phyloP scores from a whole-genome alignment of 2,329 filamentous ascomycete genomes.

The Exophiala alcalophila region DNA sequence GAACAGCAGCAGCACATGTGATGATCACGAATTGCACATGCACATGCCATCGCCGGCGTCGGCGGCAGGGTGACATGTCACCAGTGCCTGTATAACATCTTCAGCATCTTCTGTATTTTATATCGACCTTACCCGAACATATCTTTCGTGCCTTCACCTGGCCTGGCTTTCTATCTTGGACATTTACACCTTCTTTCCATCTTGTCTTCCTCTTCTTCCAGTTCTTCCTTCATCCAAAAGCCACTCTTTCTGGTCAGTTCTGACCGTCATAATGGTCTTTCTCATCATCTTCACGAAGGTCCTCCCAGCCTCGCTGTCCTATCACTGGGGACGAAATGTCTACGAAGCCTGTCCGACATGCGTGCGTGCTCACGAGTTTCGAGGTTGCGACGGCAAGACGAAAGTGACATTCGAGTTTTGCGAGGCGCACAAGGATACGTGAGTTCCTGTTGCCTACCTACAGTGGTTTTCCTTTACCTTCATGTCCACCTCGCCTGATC shows the following conservation, averaged over 20 bases:
- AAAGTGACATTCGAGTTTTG: conserved; percentile 17
- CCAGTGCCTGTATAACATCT: no score
- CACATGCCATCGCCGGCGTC: no score
- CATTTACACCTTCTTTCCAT: not conserved
- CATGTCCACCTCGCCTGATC: no score
- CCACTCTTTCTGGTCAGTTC: no score
- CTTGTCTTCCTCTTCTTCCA: conserved; percentile 2
- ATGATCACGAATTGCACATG: no score
- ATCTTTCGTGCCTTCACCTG: no score
- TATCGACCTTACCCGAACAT: no score
- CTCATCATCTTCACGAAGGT: conserved; percentile 7
- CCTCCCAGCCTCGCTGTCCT: conserved; percentile 9
- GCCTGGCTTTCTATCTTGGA: no score
- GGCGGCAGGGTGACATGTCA: no score
- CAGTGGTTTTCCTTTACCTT: no score
- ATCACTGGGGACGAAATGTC: conserved; percentile 13
- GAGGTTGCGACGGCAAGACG: conserved; percentile 21
- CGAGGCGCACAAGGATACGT: conserved; percentile 14
- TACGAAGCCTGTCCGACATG: conserved; percentile 19
- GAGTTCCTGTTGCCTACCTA: conserved; percentile 5
- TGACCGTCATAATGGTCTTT: conserved; percentile 13
- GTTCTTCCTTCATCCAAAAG: not conserved
- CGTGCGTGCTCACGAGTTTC: conserved; percentile 18
- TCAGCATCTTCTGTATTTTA: no score
- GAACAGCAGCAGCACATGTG: no score